These are phyloP conservation scores for Podaxis rugospora DNA, from an alignment of 768 basidiomycete genomes.

Conservation along the genomic window DNA sequence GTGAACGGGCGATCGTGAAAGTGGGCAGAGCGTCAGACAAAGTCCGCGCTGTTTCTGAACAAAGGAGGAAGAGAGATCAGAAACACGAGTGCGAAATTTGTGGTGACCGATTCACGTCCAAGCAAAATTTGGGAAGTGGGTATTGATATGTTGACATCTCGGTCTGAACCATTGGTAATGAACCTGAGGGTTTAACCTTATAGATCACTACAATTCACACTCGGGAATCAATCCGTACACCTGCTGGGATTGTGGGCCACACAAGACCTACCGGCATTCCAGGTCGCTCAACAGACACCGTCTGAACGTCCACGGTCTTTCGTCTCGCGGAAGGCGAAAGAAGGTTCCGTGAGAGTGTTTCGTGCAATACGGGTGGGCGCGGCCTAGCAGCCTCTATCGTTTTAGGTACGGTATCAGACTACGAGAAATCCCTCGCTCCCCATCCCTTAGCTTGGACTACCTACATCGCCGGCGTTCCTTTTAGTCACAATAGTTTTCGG, in stretches of 20 bases:
- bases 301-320: not conserved
- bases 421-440: no score
- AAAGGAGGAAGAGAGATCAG: not conserved
- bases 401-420: not conserved
- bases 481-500: no score
- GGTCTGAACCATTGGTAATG: not conserved
- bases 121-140: slow-evolving; percentile 1
- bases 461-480: no score
- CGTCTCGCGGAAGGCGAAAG: not conserved
- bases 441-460: no score
- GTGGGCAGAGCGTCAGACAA: not conserved
- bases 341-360: not conserved
- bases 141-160: not conserved
- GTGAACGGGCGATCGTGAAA: not conserved
- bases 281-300: not conserved
- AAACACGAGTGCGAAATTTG: not conserved
- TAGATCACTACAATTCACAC: not conserved
- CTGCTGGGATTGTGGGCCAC: not conserved
- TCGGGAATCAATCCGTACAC: not conserved
- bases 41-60: not conserved
- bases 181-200: not conserved
- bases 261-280: not conserved
- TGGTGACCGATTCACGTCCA: not conserved
- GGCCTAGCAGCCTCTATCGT: not conserved
- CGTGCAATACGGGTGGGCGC: not conserved